phyloP scores from a whole-genome alignment of 1,139 yeast genomes.

The Suhomyces bokatorum region DNA sequence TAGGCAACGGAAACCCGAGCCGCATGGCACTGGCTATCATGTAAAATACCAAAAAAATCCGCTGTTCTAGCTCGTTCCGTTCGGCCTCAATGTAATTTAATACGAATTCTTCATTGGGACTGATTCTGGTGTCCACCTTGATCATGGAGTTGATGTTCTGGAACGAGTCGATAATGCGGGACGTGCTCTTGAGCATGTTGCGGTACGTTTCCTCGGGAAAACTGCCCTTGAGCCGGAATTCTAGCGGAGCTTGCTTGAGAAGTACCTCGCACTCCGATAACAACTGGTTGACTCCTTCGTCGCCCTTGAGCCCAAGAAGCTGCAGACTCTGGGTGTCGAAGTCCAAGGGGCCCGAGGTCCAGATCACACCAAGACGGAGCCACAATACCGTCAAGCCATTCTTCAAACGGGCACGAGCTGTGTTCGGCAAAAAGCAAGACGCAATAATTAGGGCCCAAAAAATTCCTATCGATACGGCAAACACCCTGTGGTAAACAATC shows the following conservation, averaged over 20 bases:
- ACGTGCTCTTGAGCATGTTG: conserved; percentile 54
- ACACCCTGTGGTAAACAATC: conserved; percentile 76
- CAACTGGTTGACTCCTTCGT: conserved; percentile 54
- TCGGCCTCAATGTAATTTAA: conserved; percentile 57
- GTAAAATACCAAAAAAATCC: conserved; percentile 72
- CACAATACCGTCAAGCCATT: conserved; percentile 67
- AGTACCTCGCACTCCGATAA: conserved; percentile 62
- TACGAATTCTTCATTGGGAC: conserved; percentile 55
- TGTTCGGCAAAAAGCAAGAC: conserved; percentile 65
- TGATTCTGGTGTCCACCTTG: conserved; percentile 58
- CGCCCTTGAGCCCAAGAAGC: conserved; percentile 55
- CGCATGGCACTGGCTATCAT: conserved; percentile 77
- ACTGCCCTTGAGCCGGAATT: conserved; percentile 70
- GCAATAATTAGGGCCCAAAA: conserved; percentile 75
- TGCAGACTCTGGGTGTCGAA: conserved; percentile 23
- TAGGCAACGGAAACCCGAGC: conserved; percentile 75
- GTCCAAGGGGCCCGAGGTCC: conserved; percentile 65
- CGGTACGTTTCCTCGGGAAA: conserved; percentile 60
- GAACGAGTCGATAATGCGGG: conserved; percentile 69
- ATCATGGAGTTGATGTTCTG: conserved; percentile 72
- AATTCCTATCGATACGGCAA: conserved; percentile 72
- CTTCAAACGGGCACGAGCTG: conserved; percentile 70
- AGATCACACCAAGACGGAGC: conserved; percentile 78
- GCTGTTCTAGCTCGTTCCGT: conserved; percentile 65
- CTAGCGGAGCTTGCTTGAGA: conserved; percentile 73